These are phyloP conservation scores for Alternaria conjuncta DNA, from an alignment of 2,329 filamentous ascomycete genomes.

Conservation along the genomic window DNA sequence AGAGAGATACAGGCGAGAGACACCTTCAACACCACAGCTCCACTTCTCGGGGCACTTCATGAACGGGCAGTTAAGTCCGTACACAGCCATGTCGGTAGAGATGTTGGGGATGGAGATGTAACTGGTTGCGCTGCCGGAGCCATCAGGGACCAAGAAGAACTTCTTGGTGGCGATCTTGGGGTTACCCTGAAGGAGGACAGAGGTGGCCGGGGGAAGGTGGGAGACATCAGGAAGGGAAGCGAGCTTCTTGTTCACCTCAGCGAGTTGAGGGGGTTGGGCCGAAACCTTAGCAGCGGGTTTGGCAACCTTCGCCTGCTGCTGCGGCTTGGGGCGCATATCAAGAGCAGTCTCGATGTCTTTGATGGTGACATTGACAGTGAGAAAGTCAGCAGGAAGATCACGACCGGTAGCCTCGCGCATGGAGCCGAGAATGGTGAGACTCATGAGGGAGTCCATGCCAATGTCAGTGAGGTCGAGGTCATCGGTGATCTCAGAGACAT, in stretches of 20 bases:
- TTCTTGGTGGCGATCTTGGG: slow-evolving; percentile 63
- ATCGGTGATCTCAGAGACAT: slow-evolving; percentile 61
- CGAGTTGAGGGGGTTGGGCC: slow-evolving; percentile 48
- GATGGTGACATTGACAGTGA: slow-evolving; percentile 67
- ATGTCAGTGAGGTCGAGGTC: slow-evolving; percentile 67
- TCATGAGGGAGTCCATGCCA: slow-evolving; percentile 62
- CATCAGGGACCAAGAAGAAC: slow-evolving; percentile 61
- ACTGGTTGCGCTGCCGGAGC: slow-evolving; percentile 68
- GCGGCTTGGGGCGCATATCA: slow-evolving; percentile 58
- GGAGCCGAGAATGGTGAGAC: slow-evolving; percentile 58
- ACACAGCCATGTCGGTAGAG: slow-evolving; percentile 58
- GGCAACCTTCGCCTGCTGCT: slow-evolving; percentile 42
- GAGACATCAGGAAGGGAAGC: slow-evolving; percentile 50
- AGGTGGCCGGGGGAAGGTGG: slow-evolving; percentile 56
- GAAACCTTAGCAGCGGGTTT: slow-evolving; percentile 26
- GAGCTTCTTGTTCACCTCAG: slow-evolving; percentile 58
- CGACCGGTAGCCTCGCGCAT: slow-evolving; percentile 59
- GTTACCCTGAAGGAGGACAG: slow-evolving; percentile 65
- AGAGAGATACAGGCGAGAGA: slow-evolving; percentile 68
- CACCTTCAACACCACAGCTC: slow-evolving; percentile 69
- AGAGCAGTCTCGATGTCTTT: slow-evolving; percentile 70
- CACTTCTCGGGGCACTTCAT: slow-evolving; percentile 72
- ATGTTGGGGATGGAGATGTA: slow-evolving; percentile 67
- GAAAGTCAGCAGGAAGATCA: slow-evolving; percentile 60
- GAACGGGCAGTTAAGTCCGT: slow-evolving; percentile 71